Evolutionary conservation across 2,329 filamentous ascomycete genomes (phyloP).

Genomic region (Myriangium duriaei): DNA sequence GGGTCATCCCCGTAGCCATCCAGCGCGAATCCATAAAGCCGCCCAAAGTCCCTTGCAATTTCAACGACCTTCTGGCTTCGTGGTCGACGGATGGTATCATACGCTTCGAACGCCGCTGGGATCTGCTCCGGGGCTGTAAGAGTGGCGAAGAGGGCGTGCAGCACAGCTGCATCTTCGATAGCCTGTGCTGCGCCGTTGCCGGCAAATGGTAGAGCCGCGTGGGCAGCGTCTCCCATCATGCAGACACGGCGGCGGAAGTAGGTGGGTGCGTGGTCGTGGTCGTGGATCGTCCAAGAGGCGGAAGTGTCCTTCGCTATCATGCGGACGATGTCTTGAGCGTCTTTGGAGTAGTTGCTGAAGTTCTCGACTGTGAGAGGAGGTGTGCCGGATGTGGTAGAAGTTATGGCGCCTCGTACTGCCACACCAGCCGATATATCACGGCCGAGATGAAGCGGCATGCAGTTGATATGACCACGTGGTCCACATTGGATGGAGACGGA

Average conservation of each 20-base stretch:
- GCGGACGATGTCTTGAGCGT: conserved; percentile 18
- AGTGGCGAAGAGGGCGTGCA: conserved; percentile 11
- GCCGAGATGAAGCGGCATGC: conserved; percentile 21
- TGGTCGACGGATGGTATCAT: conserved; percentile 18
- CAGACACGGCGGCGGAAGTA: conserved; percentile 20
- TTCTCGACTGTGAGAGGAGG: conserved; percentile 16
- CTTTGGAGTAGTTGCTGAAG: conserved; percentile 18
- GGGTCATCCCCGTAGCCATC: conserved; percentile 19
- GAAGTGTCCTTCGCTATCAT: conserved; percentile 18
- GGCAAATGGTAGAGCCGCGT: conserved; percentile 26
- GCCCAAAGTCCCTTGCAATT: conserved; percentile 19
- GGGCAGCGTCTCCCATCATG: conserved; percentile 29
- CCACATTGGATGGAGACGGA: conserved; percentile 22
- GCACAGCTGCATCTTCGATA: conserved; percentile 27
- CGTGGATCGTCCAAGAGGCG: conserved; percentile 21
- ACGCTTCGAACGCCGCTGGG: conserved; percentile 18
- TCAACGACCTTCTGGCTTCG: conserved; percentile 21
- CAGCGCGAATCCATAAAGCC: conserved; percentile 20
- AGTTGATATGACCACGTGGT: conserved; percentile 21
- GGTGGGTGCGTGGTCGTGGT: conserved; percentile 24
- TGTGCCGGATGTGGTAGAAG: conserved; percentile 11
- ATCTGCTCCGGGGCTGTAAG: conserved; percentile 11
- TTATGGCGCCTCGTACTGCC: conserved; percentile 18
- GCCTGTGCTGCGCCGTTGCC: conserved; percentile 27
- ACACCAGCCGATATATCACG: conserved; percentile 19